These are phyloP conservation scores for Saturnispora sanitii DNA, from an alignment of 805 yeast species.

Conservation along the genomic window DNA sequence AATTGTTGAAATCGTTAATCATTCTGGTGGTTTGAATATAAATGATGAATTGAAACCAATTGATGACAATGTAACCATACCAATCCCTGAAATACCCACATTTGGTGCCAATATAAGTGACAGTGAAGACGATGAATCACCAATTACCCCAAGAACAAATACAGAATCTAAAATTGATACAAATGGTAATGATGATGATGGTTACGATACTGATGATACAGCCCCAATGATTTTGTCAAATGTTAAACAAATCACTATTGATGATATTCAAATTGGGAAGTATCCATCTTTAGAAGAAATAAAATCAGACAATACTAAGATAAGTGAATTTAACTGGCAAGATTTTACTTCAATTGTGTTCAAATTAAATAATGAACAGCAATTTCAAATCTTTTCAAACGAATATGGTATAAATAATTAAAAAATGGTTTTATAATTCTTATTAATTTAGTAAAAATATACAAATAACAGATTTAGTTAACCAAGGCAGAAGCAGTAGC, in stretches of 20 bases:
- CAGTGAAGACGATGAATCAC: slow-evolving; percentile 28
- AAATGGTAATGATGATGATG: slow-evolving; percentile 24
- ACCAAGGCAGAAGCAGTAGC: slow-evolving; percentile 99
- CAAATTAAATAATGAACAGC: slow-evolving; percentile 27
- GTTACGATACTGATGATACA: slow-evolving; percentile 12
- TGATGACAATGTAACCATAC: slow-evolving; percentile 26
- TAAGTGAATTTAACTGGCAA: slow-evolving; percentile 26
- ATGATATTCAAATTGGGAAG: slow-evolving; percentile 31
- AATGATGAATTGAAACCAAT: slow-evolving; percentile 22
- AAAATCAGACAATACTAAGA: slow-evolving; percentile 17
- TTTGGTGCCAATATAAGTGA: slow-evolving; percentile 20
- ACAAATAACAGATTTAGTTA: slow-evolving; percentile 50
- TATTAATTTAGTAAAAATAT: not conserved
- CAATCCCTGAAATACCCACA: slow-evolving; percentile 32
- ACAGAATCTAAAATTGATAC: slow-evolving; percentile 28
- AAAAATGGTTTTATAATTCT: not conserved
- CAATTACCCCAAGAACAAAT: too few species aligned
- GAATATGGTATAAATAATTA: slow-evolving; percentile 3
- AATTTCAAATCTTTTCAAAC: slow-evolving; percentile 21
- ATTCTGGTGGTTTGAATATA: slow-evolving; percentile 39
- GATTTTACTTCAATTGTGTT: slow-evolving; percentile 38
- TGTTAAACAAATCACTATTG: slow-evolving; percentile 15
- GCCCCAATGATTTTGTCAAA: slow-evolving; percentile 14
- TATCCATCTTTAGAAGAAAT: slow-evolving; percentile 27
- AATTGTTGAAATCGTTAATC: slow-evolving; percentile 32